Evolutionary conservation across 306 rosid species (phyloP), one percentile per base, ranked within the genome.

Genomic region (Castanopsis chinensis): DNA sequence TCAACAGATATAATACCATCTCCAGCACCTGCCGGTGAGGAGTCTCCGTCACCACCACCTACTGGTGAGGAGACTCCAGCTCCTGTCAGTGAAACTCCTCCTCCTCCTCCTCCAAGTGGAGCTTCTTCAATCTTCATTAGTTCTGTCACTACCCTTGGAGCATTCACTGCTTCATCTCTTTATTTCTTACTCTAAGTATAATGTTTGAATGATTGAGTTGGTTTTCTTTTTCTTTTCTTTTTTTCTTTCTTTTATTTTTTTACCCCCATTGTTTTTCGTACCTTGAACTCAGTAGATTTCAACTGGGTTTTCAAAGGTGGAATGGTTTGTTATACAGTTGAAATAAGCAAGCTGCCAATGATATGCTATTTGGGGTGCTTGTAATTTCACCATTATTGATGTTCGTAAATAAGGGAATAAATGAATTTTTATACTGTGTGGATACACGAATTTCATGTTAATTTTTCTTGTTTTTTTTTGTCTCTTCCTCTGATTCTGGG

Each of bases 101-200:
- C 81, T 30, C 85, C 90, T 71, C 89, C 91, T 65, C 88, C 89
- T 43, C 86, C 90, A 3, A 93, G 70, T 78, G 82, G 75, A 8
- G 96, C 95, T 78, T 86, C 91, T 58, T 86, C 92, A 37, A 14
- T 71, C 80, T 79, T 83, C 71, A 45, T 89, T n/a, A 78, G 82
- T 80, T 80, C 83, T 60, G 76, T 87, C 43, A 88, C 88, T 57
- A 84, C 79, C 83, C 23, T 87, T 68, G 98, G 94, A 83, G 97
- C 92, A n/a, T 77, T 90, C 87, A 79, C 83, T 75, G 93, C 90
- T 41, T 83, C 91, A 8, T 79, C 87, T 76, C 74, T 88, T 71
- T 18, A 82, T 69, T 83, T 93, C 35, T 79, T 79, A 35, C 72
- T 85, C 84, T 88, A 70, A 80, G 73, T 71, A 75, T 30, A 75